phyloP scores from a whole-genome alignment of 192 early-diverging fungal genomes.

The Entophlyctis luteolus region DNA sequence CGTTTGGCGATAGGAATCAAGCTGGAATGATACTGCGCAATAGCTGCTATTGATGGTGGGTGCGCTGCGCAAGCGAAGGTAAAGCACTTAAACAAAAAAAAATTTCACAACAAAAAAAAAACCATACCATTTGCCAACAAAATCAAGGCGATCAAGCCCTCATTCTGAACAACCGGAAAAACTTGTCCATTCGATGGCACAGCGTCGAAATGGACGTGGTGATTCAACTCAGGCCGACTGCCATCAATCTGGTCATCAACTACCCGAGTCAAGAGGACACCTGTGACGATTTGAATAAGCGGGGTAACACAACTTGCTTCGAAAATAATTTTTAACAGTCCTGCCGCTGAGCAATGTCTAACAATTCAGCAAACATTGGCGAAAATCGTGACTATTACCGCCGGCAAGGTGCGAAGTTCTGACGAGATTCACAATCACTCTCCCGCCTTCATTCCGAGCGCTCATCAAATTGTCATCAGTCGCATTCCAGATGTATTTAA shows the following conservation, averaged over 20 bases:
- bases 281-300: slow-evolving; percentile 50
- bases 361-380: background rate
- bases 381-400: slow-evolving; percentile 29
- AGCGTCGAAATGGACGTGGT: slow-evolving; percentile 56
- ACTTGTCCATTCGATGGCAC: slow-evolving; percentile 45
- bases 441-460: slow-evolving; percentile 50
- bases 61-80: slow-evolving; percentile 13
- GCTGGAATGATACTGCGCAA: slow-evolving; percentile 32
- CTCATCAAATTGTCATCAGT: slow-evolving; percentile 49
- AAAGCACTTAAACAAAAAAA: background rate
- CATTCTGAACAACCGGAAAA: slow-evolving; percentile 53
- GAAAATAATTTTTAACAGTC: slow-evolving; percentile 33
- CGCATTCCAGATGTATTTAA: slow-evolving; percentile 42
- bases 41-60: slow-evolving; percentile 28
- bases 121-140: slow-evolving; percentile 35
- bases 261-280: slow-evolving; percentile 38
- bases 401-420: slow-evolving; percentile 30
- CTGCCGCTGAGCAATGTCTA: slow-evolving; percentile 16
- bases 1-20: slow-evolving; percentile 31
- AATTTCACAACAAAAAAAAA: no score
- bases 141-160: slow-evolving; percentile 47
- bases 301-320: slow-evolving; percentile 39
- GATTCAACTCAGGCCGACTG: slow-evolving; percentile 19
- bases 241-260: background rate
- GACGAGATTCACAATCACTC: slow-evolving; percentile 47